Evolutionary conservation across 2,329 filamentous ascomycete genomes (phyloP), one percentile per base, ranked within the genome.

Genomic region (Pseudopithomyces chartarum): DNA sequence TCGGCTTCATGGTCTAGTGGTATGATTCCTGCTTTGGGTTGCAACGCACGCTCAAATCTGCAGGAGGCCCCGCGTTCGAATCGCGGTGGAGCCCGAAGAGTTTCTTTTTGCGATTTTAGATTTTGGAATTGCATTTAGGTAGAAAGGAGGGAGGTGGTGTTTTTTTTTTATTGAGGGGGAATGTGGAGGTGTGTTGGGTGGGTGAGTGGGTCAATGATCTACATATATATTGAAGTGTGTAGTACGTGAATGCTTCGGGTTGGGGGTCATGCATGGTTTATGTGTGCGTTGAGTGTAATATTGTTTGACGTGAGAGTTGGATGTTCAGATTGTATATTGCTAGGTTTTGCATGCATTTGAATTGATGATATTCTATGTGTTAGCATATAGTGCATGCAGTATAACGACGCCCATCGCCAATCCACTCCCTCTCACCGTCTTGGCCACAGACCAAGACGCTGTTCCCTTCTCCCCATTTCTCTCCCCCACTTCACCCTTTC

Each of bases 1-100:
- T 17, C 17, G 45, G 45, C 45, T 48, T 48, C 45, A 48, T 48
- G 45, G 45, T 48, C 45, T 48, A 48, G 45, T 48, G 45, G 45
- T 48, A 48, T 48, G 45, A 48, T 48, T 48, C 45, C 45, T 48
- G 45, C 45, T 48, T 48, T 48, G 45, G 45, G 45, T n/a, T 8
- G 3, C 6, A n/a, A n/a, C 7, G 8, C 8, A 5, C 6, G 13
- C 11, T 26, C 20, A 15, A 23, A 38, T 7, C 3, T 48, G 45
- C 45, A 48, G 45, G 45, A 48, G 45, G 45, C 32, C 45, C 45
- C 45, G 45, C 45, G 45, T 48, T 48, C 45, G 45, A 48, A 48
- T 48, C 45, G 45, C 45, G 45, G 45, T 48, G 45, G 45, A 48
- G 45, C 45, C 45, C 45, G 1, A 12, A 13, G n/a, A n/a, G n/a